phyloP scores from a whole-genome alignment of 768 basidiomycete genomes.

The Mycena rebaudengoi region DNA sequence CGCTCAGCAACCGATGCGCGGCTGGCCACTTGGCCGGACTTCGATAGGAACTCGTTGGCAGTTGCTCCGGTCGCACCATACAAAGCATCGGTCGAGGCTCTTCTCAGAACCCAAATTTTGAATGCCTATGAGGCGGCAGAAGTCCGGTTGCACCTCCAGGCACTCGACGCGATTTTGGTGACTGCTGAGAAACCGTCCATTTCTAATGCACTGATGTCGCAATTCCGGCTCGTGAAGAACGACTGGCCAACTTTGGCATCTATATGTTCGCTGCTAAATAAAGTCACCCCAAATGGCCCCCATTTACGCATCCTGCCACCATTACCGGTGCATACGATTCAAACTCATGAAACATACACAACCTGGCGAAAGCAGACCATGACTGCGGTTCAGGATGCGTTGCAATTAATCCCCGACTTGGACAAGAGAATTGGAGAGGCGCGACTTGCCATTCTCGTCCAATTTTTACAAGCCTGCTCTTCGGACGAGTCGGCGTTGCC shows the following conservation, averaged over 20 bases:
- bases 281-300: slow-evolving; percentile 2
- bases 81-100: slow-evolving; percentile 14
- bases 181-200: neutral
- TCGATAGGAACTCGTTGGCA: slow-evolving; percentile 12
- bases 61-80: slow-evolving; percentile 13
- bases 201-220: neutral
- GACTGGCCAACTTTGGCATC: slow-evolving; percentile 22
- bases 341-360: slow-evolving; percentile 2
- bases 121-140: slow-evolving; percentile 11
- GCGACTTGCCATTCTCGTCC: slow-evolving; percentile 12
- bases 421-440: slow-evolving; percentile 20
- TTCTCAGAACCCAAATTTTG: slow-evolving; percentile 19
- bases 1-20: slow-evolving; percentile 5
- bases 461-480: slow-evolving; percentile 16
- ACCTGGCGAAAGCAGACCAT: slow-evolving; percentile 6
- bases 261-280: slow-evolving; percentile 8
- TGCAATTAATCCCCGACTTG: slow-evolving; percentile 10
- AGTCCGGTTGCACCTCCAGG: slow-evolving; percentile 4
- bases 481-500: neutral
- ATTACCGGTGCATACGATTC: slow-evolving; percentile 12
- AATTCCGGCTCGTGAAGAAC: neutral
- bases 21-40: slow-evolving; percentile 6
- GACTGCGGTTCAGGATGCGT: neutral
- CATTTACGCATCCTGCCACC: slow-evolving; percentile 7
- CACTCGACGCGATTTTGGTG: neutral